Percentiles rank a stretch among this genome's conserved stretches.
These are phyloP conservation scores for Penicillium tannophilum DNA, from an alignment of 495 filamentous ascomycete genomes.

Conservation along the genomic window DNA sequence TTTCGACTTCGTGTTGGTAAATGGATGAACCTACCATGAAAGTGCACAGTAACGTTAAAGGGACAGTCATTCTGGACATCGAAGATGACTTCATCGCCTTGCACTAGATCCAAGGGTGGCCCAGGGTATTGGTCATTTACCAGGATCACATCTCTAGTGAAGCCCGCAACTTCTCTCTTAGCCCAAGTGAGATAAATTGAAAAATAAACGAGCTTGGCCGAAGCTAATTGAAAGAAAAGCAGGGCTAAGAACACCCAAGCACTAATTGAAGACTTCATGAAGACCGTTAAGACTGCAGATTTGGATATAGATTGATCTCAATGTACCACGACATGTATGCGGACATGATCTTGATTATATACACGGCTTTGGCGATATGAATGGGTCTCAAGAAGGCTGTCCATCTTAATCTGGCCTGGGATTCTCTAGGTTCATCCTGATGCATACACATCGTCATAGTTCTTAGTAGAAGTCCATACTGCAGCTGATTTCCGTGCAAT, in stretches of 20 bases:
- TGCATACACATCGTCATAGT: not conserved
- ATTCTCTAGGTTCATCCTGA: not conserved
- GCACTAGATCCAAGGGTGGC: slow-evolving; percentile 57
- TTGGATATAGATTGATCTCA: slow-evolving; percentile 1
- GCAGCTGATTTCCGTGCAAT: not conserved
- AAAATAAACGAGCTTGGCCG: slow-evolving; percentile 32
- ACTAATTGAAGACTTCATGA: slow-evolving; percentile 15
- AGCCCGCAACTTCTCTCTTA: slow-evolving; percentile 31
- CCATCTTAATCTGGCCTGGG: not conserved
- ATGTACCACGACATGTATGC: slow-evolving; percentile 9
- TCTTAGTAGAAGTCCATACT: not conserved
- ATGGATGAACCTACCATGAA: slow-evolving; percentile 41
- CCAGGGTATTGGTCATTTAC: slow-evolving; percentile 65
- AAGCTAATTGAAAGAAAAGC: slow-evolving; percentile 20
- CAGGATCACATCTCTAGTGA: slow-evolving; percentile 52
- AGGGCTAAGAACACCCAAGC: slow-evolving; percentile 13
- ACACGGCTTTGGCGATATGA: not conserved
- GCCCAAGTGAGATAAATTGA: slow-evolving; percentile 37
- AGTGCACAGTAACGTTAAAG: slow-evolving; percentile 55
- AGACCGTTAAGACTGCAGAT: not conserved
- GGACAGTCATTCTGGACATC: slow-evolving; percentile 58
- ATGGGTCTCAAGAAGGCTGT: not conserved
- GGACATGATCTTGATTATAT: slow-evolving; percentile 12
- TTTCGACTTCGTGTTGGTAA: not conserved
- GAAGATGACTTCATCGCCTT: slow-evolving; percentile 64